These are phyloP conservation scores for Fragilariopsis cylindrus DNA, from an alignment of 108 stramenopile genomes.

Conservation along the genomic window DNA sequence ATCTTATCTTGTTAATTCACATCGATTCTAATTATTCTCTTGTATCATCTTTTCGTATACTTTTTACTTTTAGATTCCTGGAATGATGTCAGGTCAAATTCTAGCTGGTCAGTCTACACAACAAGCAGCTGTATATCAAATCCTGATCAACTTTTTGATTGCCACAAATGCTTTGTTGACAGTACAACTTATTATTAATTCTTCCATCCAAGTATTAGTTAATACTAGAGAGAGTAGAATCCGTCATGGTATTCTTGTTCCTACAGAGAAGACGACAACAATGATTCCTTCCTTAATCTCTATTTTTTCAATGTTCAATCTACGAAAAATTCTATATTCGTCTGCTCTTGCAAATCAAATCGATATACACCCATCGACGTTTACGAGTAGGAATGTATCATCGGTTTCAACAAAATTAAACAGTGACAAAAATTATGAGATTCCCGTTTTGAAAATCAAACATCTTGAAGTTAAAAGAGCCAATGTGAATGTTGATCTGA, in stretches of 20 bases:
- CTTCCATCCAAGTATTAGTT: slow-evolving; percentile 41
- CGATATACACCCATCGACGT: too few relatives aligned
- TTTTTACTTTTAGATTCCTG: slow-evolving; percentile 52
- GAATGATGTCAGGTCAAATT: slow-evolving; percentile 95
- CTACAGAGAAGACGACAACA: slow-evolving; percentile 6
- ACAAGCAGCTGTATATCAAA: slow-evolving; percentile 85
- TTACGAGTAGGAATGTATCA: neutral
- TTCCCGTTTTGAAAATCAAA: neutral
- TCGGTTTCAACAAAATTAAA: neutral
- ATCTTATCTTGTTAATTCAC: too few relatives aligned
- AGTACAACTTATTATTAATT: slow-evolving; percentile 41
- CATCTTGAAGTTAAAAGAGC: neutral
- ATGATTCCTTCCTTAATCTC: neutral
- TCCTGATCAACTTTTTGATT: slow-evolving; percentile 83
- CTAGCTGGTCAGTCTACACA: slow-evolving; percentile 73
- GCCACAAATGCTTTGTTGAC: slow-evolving; percentile 34
- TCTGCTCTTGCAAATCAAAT: too few relatives aligned
- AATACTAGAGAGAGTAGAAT: slow-evolving; percentile 22
- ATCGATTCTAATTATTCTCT: too few relatives aligned
- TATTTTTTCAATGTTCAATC: neutral
- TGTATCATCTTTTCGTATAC: too few relatives aligned
- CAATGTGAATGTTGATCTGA: neutral
- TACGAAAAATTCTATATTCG: neutral
- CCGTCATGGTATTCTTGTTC: slow-evolving; percentile 3
- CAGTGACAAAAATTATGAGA: neutral